Base-by-base conservation (phyloP, 495 filamentous ascomycete species). In the Aspergillus kassunensis region DNA sequence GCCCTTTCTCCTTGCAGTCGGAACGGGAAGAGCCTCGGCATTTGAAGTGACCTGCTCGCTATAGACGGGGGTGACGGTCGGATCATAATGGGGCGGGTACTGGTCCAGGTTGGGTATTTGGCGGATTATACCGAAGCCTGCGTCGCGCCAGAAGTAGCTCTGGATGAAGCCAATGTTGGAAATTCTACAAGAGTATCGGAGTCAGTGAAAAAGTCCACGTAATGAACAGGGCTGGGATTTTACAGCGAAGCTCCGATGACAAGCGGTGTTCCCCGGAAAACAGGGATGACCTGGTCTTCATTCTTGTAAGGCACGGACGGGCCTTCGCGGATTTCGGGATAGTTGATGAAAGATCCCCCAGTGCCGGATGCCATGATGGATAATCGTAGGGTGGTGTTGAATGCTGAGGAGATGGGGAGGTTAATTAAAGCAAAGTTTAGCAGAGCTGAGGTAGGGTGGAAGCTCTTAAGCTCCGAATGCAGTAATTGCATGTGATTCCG, bases 31-130 rank as follows among this genome's bases (percentile, higher is more conserved):
- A 15, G 46, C 42, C 7, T 50, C 67, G 11, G 60, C 50, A 33
- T 68, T 63, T 4, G 68, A 59, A 11, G 70, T 64, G 24, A 77
- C 46, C 18, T 69, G 57, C 25, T 62, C 29, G 21, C 33, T 51
- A 29, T 62, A 51, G 42, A 86, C 62, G 6, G 88, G 90, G 35
- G 88, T 86, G 19, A 96, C 91, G 27, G 88, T 87, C n/a, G 92
- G 91, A 59, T 93, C 89, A 61, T 81, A 91, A 53, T 86, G 79
- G 13, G 84, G 78, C 12, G 76, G 61, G 57, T 85, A 84, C 18
- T 74, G 54, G 6, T 82, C 69, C 12, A 96, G 75, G 19, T 78
- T 74, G 4, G 65, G 59, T 7, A 86, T 71, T 27, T 80, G 60
- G 44, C 80, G 81, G 24, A 90, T 75, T 21, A 69, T 59, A 34